Conservation (phyloP, 2,329 filamentous ascomycete genomes). For the Fusarium sp. region DNA sequence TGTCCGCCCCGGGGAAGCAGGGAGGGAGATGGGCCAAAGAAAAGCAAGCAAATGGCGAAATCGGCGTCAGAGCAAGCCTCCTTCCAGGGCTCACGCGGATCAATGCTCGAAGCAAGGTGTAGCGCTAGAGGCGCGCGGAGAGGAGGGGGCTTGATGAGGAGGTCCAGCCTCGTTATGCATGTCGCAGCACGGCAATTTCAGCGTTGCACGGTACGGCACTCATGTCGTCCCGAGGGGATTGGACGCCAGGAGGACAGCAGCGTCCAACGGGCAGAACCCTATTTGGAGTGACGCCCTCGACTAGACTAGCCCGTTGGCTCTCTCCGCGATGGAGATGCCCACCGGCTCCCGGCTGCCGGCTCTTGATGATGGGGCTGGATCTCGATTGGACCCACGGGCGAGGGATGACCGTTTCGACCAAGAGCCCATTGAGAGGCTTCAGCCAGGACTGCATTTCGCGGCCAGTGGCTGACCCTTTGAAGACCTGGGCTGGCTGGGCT, state of each 20-base stretch:
- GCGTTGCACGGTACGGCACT: not conserved
- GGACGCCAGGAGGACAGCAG: not conserved
- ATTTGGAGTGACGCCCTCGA: not conserved
- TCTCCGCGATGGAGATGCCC: not conserved
- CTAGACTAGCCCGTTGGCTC: not conserved
- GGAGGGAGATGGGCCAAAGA: not conserved
- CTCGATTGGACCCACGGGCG: not conserved
- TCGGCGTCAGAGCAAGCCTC: not conserved
- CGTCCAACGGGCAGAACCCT: slow-evolving; percentile 6
- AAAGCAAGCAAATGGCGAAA: not conserved
- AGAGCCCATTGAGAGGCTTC: not conserved
- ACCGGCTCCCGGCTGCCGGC: not conserved
- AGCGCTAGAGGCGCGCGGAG: slow-evolving; percentile 3
- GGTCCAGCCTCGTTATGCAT: slow-evolving; percentile 22
- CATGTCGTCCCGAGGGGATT: not conserved
- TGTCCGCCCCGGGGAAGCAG: not conserved
- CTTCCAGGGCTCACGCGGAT: not conserved
- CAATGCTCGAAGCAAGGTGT: not conserved
- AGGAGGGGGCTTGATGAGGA: not conserved
- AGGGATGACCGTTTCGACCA: not conserved
- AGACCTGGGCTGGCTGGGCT: not conserved
- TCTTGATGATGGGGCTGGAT: not conserved
- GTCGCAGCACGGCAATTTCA: slow-evolving; percentile 4
- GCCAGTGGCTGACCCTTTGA: not conserved
- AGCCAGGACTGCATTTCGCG: not conserved